These are phyloP conservation scores for Pythium brassicae DNA, from an alignment of 352 stramenopile genomes.

Conservation along the genomic window DNA sequence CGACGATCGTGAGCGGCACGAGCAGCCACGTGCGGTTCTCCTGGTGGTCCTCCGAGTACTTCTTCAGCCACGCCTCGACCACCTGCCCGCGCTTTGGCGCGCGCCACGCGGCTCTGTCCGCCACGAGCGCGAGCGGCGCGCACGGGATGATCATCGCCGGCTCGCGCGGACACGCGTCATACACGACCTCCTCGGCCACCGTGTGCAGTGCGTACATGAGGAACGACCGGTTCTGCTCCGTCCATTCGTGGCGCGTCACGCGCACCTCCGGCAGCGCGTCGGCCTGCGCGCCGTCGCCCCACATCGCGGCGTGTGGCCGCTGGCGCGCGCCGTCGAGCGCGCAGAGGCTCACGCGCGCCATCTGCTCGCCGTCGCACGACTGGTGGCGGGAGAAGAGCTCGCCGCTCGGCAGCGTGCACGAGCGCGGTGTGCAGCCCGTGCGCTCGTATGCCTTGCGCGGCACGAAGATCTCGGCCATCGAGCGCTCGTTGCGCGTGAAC, in stretches of 20 bases:
- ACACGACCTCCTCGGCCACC: constrained; percentile 32
- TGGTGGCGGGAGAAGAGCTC: constrained; percentile 35
- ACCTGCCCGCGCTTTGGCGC: constrained; percentile 28
- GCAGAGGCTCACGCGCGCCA: constrained; percentile 44
- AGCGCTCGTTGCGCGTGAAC: constrained; percentile 58
- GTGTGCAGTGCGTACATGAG: constrained; percentile 62
- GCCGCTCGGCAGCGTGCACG: constrained; percentile 20
- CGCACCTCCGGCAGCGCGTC: constrained; percentile 46
- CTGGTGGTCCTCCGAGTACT: constrained; percentile 46
- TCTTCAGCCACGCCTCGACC: constrained; percentile 42
- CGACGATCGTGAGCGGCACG: constrained; percentile 46
- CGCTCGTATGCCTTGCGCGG: constrained; percentile 50
- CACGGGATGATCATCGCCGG: constrained; percentile 62
- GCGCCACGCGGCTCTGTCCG: constrained; percentile 36
- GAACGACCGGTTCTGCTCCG: constrained; percentile 19
- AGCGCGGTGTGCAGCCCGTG: constrained; percentile 31
- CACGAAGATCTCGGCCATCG: constrained; percentile 67
- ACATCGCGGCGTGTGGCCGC: constrained; percentile 39
- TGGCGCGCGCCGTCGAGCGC: constrained; percentile 35
- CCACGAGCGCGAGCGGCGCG: constrained; percentile 26
- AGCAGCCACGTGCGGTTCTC: constrained; percentile 56
- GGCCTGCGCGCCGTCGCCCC: constrained; percentile 50
- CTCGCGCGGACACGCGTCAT: constrained; percentile 40
- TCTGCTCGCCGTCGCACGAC: constrained; percentile 37
- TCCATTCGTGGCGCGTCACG: constrained; percentile 50